Base-by-base conservation (phyloP, 495 filamentous ascomycete genomes). In the Neurospora tetraspora region DNA sequence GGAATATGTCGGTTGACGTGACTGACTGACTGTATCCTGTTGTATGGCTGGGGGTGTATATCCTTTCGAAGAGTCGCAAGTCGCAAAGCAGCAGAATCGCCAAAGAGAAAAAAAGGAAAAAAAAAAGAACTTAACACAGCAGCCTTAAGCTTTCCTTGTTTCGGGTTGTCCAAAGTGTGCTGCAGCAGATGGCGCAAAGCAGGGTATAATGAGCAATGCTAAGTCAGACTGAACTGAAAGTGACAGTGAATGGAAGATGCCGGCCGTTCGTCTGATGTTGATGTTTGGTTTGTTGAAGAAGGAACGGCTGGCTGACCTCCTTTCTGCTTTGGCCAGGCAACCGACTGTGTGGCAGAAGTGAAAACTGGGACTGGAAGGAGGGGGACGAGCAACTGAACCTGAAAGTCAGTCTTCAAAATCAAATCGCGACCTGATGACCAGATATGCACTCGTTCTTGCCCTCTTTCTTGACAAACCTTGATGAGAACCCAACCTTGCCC, bases 181-280 rank as follows among this genome's bases (percentile, higher is more conserved):
- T 27, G 53, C 20, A 61, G 47, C 23, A 61, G 47, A 59, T 61
- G 47, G 23, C 23, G 47, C 23, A 36, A 39, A 73, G 76, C 74
- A 77, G 77, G 78, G 77, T 80, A 78, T 80, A 76, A 73, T 43
- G 69, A 61, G 37, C 18, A 39, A 72, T 73, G 72, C 65, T 68
- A 74, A 69, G 27, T 69, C 68, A 43, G 70, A 23, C 42, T 34
- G 43, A 27, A 27, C 39, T 69, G 27, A 20, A 34, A 43, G 39
- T 69, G 39, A 31, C 27, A 47, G 38, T 73, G 69, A 73, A 71
- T 43, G 18, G 68, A 61, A 5, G 9, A 37, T 71, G 31, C 36
- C 59, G 34, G 31, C 36, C 59, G 34, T 59, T 8, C 34, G 70
- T 53, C 20, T 23, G 43, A 38, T 43, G 70, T 37, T 37, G 23